Evolutionary conservation across 2,329 filamentous ascomycete species (phyloP).

Genomic region (Fusarium circinatum): DNA sequence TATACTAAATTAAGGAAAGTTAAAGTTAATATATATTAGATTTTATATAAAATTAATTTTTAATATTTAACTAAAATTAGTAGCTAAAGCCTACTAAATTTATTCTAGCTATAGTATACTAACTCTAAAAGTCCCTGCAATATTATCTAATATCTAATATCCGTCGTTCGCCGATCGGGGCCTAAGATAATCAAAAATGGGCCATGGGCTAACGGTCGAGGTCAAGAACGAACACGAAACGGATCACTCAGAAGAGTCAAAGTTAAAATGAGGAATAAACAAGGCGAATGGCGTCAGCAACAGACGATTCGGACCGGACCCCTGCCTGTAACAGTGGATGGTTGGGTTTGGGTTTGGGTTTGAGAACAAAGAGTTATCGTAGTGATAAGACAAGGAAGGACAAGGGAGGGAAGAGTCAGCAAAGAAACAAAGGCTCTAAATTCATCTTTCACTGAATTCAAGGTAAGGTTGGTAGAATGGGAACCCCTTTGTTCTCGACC

Average conservation of each 20-base stretch:
- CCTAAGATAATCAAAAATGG: conserved; percentile 32
- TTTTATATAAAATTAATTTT: no score
- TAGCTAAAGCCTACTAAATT: no score
- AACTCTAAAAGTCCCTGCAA: no score
- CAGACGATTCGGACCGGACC: conserved; percentile 9
- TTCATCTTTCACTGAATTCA: neutral
- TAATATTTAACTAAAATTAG: no score
- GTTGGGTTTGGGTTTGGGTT: neutral
- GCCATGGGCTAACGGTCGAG: conserved; percentile 11
- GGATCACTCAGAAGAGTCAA: neutral
- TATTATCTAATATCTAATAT: no score
- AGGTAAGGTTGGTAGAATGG: neutral
- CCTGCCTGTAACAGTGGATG: neutral
- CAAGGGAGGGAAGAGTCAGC: neutral
- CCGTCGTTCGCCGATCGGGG: no score
- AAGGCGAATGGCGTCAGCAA: conserved; percentile 32
- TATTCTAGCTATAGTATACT: no score
- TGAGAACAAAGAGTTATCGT: neutral
- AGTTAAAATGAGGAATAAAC: conserved; percentile 4
- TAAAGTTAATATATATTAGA: no score
- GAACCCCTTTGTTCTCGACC: conserved; percentile 10
- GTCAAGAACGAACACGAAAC: conserved; percentile 19
- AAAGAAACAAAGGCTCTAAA: neutral
- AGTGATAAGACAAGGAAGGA: neutral
- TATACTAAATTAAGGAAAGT: no score